phyloP scores from a whole-genome alignment of 306 rosid species.

The Lathyrus sativus region DNA sequence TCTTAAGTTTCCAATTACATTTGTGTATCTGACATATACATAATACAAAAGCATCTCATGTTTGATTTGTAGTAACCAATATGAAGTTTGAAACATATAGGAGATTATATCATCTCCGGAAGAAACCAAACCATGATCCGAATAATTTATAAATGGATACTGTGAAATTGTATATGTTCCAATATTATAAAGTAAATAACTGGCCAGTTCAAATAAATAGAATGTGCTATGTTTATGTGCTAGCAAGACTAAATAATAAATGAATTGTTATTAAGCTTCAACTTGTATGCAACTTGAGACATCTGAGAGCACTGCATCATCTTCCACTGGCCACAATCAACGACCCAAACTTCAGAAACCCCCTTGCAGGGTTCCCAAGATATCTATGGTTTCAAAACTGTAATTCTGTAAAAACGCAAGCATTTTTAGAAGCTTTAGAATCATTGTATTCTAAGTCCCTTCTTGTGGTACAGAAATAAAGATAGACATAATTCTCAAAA shows the following conservation, averaged over 20 bases:
- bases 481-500: neutral
- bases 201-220: conserved; percentile 5
- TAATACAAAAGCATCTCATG: neutral
- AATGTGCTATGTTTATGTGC: neutral
- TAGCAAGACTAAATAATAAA: conserved; percentile 9
- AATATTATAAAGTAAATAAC: neutral
- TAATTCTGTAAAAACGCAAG: conserved; percentile 2
- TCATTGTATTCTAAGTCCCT: neutral
- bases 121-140: neutral
- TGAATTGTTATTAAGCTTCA: conserved; percentile 5
- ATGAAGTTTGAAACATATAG: neutral
- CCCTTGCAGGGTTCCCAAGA: neutral
- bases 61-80: conserved; percentile 17
- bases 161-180: neutral
- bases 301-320: neutral
- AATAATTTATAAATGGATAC: neutral
- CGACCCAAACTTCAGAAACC: conserved; percentile 4
- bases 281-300: neutral
- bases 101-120: conserved; percentile 5
- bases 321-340: neutral
- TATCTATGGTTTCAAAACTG: conserved; percentile 15
- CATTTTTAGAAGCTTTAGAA: conserved; percentile 21
- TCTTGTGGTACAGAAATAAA: neutral
- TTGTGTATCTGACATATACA: neutral
- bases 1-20: conserved; percentile 5